Evolutionary conservation across 192 early-diverging fungal species (phyloP).

Genomic region (Linnemannia hyalina): DNA sequence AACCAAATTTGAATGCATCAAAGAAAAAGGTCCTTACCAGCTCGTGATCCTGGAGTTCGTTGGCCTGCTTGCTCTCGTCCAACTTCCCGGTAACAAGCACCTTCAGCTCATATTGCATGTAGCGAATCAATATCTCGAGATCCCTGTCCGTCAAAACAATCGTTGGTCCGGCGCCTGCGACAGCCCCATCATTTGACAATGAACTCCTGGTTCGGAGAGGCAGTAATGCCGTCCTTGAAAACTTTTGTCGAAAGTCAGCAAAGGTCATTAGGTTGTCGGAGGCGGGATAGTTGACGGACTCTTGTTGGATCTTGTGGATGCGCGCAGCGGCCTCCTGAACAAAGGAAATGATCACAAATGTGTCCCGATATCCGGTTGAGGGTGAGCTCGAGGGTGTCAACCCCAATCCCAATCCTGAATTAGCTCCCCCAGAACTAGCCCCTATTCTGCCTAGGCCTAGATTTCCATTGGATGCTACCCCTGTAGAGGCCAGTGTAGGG

Average conservation of each 20-base stretch:
- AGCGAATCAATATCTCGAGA: conserved; percentile 48
- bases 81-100: conserved; percentile 35
- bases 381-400: not conserved
- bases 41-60: conserved; percentile 47
- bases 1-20: not conserved
- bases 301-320: conserved; percentile 44
- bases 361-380: conserved; percentile 8
- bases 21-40: conserved; percentile 8
- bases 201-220: conserved; percentile 27
- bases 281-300: conserved; percentile 33
- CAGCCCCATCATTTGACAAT: not conserved
- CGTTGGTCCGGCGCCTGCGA: not conserved
- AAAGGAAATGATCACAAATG: conserved; percentile 37
- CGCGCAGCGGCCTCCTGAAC: conserved; percentile 45
- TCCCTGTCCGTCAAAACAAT: conserved; percentile 48
- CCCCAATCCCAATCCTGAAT: conserved; percentile 14
- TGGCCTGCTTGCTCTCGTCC: conserved; percentile 16
- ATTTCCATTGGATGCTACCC: conserved; percentile 13
- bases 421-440: conserved; percentile 9
- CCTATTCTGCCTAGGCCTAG: conserved; percentile 13
- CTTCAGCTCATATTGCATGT: conserved; percentile 46
- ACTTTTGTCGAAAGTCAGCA: conserved; percentile 52
- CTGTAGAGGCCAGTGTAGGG: conserved; percentile 24
- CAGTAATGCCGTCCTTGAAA: conserved; percentile 40
- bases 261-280: conserved; percentile 53